These are phyloP conservation scores for Pulveroboletus sp. DNA, from an alignment of 768 basidiomycete species.

Conservation along the genomic window DNA sequence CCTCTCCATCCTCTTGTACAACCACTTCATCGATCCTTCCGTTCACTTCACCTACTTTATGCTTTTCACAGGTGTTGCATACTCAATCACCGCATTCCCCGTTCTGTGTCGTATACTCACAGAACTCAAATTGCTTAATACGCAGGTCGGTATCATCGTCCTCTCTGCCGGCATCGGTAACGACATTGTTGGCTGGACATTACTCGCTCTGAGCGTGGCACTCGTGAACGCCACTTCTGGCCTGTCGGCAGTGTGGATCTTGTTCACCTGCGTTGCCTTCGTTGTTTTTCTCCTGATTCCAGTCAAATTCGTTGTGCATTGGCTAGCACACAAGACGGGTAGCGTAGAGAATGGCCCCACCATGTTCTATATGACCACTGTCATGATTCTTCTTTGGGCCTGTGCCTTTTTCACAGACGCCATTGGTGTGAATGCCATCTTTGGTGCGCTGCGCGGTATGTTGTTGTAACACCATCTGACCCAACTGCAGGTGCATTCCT, in stretches of 20 bases:
- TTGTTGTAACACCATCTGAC: not conserved
- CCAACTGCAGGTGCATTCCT: slow-evolving; percentile 64
- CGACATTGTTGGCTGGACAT: slow-evolving; percentile 82
- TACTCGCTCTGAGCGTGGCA: slow-evolving; percentile 87
- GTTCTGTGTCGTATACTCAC: slow-evolving; percentile 84
- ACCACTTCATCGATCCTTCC: slow-evolving; percentile 51
- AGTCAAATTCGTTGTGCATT: slow-evolving; percentile 54
- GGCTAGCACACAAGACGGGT: slow-evolving; percentile 74
- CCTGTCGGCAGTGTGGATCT: slow-evolving; percentile 77
- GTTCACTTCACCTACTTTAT: slow-evolving; percentile 85
- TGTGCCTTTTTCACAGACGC: slow-evolving; percentile 91
- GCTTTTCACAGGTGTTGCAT: slow-evolving; percentile 91
- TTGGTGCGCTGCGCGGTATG: slow-evolving; percentile 46
- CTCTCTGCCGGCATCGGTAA: slow-evolving; percentile 90
- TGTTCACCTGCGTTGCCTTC: slow-evolving; percentile 79
- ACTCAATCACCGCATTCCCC: slow-evolving; percentile 83
- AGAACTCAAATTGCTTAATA: slow-evolving; percentile 87
- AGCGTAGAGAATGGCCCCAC: slow-evolving; percentile 80
- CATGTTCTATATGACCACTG: slow-evolving; percentile 83
- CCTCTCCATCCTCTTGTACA: slow-evolving; percentile 51
- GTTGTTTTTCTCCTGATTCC: slow-evolving; percentile 69
- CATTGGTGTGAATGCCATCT: slow-evolving; percentile 90
- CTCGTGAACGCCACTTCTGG: slow-evolving; percentile 86
- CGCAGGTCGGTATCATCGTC: slow-evolving; percentile 87
- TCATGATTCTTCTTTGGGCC: slow-evolving; percentile 75